Evolutionary conservation across 805 yeast genomes (phyloP), one percentile per base, ranked within the genome.

Genomic region (Ogataea sp.): DNA sequence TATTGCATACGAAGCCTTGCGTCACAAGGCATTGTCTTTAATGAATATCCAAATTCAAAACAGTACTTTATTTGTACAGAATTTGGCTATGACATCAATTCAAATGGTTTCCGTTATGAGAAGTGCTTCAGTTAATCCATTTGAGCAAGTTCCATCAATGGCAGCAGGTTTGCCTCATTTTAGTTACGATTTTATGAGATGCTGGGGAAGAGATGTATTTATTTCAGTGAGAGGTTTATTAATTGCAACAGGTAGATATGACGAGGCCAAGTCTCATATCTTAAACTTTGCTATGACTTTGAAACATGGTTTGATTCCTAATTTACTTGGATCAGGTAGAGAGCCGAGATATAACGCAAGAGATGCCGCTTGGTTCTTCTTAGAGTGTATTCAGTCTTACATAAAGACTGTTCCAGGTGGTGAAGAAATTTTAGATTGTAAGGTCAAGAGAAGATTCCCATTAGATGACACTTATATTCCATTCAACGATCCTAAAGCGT

Each of bases 161-260:
- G 96, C 97, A 14, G 98, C 98, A 2, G 98, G 97, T 1, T 70
- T 90, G 44, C 98, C 98, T 2, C 97, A 88, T 61, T 90, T 90
- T 63, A 80, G 93, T 55, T 74, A 73, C 42, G 87, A 83, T 47
- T 89, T 83, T 59, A 88, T 90, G 96, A 73, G 98, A 59, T 87
- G 96, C 57, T 90, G 98, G 98, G 98, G 98, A 18, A 74, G 98
- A 55, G 98, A 90, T 61, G 95, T 88, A 1, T 93, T 93, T 56
- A 82, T 90, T 34, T 74, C 96, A 0, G 69, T 83, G 32, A 68
- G 96, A 44, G 98, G 98, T 0, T 67, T 90, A 36, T 62, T 88
- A 40, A 63, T 88, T 20, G 80, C 83, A 1, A 74, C 96, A 0
- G 89, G 83, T 10, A 69, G 97, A 40, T 78, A 57, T 53, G 85